A percentile compares a stretch with the other conserved stretches of the same genome.
phyloP scores from a whole-genome alignment of 192 early-diverging fungal species.

The Rhizoclosmatium sp. region DNA sequence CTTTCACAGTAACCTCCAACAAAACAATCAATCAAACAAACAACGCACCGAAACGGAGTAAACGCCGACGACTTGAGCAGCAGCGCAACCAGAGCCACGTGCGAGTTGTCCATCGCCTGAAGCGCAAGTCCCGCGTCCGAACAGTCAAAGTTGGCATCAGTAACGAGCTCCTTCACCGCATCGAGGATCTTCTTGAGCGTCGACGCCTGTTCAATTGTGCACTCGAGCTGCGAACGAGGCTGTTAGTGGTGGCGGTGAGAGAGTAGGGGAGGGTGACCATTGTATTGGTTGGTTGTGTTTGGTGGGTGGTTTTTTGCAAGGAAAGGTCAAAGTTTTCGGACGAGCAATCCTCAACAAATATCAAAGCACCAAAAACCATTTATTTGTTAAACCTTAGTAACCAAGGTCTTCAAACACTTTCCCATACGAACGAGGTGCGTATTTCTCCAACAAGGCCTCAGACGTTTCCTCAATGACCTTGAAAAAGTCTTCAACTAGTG shows the following conservation, averaged over 20 bases:
- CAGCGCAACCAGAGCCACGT: constrained; percentile 92
- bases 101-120: constrained; percentile 99
- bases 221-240: constrained; percentile 15
- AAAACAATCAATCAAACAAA: not conserved
- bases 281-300: not conserved
- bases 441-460: too few species aligned
- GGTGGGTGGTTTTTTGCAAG: not conserved
- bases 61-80: constrained; percentile 80
- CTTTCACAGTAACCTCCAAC: not conserved
- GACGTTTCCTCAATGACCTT: too few species aligned
- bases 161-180: constrained; percentile 96
- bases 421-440: too few species aligned
- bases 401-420: too few species aligned
- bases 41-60: constrained; percentile 47
- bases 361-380: too few species aligned
- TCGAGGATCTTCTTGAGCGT: constrained; percentile 95
- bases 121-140: constrained; percentile 92
- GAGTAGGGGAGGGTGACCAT: not conserved
- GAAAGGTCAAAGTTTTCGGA: not conserved
- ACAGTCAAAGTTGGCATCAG: constrained; percentile 98
- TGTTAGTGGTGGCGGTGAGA: not conserved
- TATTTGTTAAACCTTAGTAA: too few species aligned
- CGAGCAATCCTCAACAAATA: not conserved
- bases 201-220: constrained; percentile 80
- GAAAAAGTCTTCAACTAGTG: too few species aligned